Evolutionary conservation across 257 asterid species (phyloP), one percentile per base, ranked within the genome.

Genomic region (Solanum rostratum): DNA sequence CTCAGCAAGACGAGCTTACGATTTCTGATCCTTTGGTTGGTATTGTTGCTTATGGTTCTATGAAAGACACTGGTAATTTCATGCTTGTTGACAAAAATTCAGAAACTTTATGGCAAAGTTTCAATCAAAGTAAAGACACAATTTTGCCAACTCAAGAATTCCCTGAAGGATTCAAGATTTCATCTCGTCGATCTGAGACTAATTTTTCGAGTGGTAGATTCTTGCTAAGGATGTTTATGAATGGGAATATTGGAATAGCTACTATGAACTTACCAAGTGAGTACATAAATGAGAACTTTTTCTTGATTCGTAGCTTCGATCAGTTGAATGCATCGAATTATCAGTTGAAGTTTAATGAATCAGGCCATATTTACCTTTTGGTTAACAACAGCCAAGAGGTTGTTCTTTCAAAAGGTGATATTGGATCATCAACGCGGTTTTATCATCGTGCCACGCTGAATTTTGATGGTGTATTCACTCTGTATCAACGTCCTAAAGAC

Each of bases 11-110:
- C 30, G 73, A 79, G 16, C 62, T 27, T 4, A 85, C 86, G 89
- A 83, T 22, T 30, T 63, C 87, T 52, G 37, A 69, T 18, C 81
- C 53, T 30, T 54, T 63, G 1, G 62, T 20, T 27, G 80, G 76
- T 18, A 30, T 7, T 49, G 71, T 88, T 62, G 66, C 86, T 5
- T 88, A 87, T 70, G 94, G 89, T 19, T 84, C 87, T 82, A 70
- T 91, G 92, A 84, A 81, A 16, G 87, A 90, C 57, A 86, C 91
- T 1, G 92, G 92, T 20, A 90, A 91, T 81, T 88, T 91, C 3
- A 87, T 90, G 18, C 81, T 90, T 1, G 78, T 27, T 2, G 70
- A 68, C 33, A 73, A 30, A 20, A 27, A 79, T 11, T 87, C 87
- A 3, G 79, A 29, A 12, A 53, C 80, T 41, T 54, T 74, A 68